Base-by-base conservation (phyloP, 1,284 basidiomycete species). In the Boletellus deceptivus region DNA sequence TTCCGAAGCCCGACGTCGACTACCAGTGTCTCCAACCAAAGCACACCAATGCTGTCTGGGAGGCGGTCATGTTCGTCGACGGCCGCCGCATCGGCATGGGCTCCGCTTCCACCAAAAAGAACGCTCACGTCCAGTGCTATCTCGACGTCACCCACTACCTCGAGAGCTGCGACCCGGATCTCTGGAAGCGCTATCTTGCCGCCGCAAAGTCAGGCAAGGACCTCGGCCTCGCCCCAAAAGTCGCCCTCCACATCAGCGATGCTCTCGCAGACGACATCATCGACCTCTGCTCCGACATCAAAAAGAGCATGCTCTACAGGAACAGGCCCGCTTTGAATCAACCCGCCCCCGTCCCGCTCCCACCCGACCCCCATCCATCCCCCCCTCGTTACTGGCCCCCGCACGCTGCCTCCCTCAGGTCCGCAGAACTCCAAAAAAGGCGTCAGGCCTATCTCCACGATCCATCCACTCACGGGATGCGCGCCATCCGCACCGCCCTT, bases 61-160 rank as follows among this genome's bases (percentile, higher is more conserved):
- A 93, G 58, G 92, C 91, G 1, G 75, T 86, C 50, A 88, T 98
- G 79, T 79, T 78, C 37, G 89, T 98, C 36, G 85, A 83, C 34
- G 91, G 85, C 6, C 79, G 86, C 36, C 79, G 83, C 46, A 89
- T 98, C 50, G 95, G 93, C 9, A 76, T 91, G 59, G 93, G 90
- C 9, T 69, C 76, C 11, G 89, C 80, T 8, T 20, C 67, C 8
- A 82, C 61, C 62, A 98, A 98, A 74, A 97, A 96, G 71, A 68
- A 67, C 7, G 87, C 95, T 0, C 78, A 83, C 59, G 74, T 82
- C 20, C 78, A 79, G 54, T 92, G 89, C 65, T 96, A 91, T 67
- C 79, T 98, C 53, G 94, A 98, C 64, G 91, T 94, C 48, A 84
- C 88, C 0, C 78, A 84, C 44, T 95, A 96, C 69, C 79, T 98